Evolutionary conservation across 83 land plant genomes (phyloP), one percentile per base, ranked within the genome.

Genomic region (Larix sibirica): DNA sequence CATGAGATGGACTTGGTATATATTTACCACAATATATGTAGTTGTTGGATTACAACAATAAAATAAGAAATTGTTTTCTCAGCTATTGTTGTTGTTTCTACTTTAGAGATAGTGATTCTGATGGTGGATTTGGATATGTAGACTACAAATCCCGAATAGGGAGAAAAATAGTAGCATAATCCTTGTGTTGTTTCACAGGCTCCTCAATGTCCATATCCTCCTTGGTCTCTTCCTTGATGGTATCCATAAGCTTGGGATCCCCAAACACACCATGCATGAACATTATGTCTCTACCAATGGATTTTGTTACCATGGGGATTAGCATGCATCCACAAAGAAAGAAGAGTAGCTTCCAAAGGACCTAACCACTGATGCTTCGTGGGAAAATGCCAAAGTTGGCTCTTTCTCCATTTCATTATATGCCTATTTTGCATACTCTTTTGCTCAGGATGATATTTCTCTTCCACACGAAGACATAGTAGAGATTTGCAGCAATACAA

Each of bases 201-300:
- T 70, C 44, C 21, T 70, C 75, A 38, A 70, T 33, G 18, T 70
- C 75, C 75, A 70, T 70, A 6, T 70, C 75, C 6, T 70, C 75
- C 38, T 70, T 70, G 8, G 75, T 36, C n/a, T 70, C 75, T 6
- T 36, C 75, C 44, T 70, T 70, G 75, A 70, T 70, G 44, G 75
- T 70, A 42, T 33, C 33, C n/a, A 38, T 4, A 70, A 70, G 6
- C 44, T 36, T 38, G 44, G 44, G n/a, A 28, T 18, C 38, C 75
- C 47, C 13, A 21, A 70, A 70, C 21, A 70, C 75, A 70, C 75
- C 44, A 38, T 70, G 75, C 75, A 70, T 70, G 75, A 33, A 36
- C 75, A 70, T 33, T 4, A 16, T 36, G 44, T 40, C 44, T 0
- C 44, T 18, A 0, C 38, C 75, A 8, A 23, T 64, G 67, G 67